Evolutionary conservation across 2,329 filamentous ascomycete genomes (phyloP), one percentile per base, ranked within the genome.

Genomic region (Paracoccidioides lutzii): DNA sequence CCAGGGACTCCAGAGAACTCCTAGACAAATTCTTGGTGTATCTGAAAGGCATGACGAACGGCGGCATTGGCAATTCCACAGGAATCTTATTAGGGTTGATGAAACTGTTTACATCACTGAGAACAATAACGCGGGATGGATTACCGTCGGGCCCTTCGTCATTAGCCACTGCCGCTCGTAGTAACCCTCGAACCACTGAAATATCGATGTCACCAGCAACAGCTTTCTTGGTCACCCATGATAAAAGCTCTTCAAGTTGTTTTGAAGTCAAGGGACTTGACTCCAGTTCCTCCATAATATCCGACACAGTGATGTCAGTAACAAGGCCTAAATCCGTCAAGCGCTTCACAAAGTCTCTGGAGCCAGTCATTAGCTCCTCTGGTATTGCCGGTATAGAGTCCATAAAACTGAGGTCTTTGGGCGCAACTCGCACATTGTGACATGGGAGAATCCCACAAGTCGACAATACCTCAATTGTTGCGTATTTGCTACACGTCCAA

Each of bases 351-450:
- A 98, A 95, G 0, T 79, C 78, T n/a, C 79, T 75, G 4, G 81
- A 77, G 53, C 76, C 80, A 8, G 83, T 78, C 57, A 84, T 81
- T 62, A 97, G 78, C 58, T 85, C 83, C 46, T 88, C 81, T 0
- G 91, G 87, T 3, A 97, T 77, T 42, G 94, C 83, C 0, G 93
- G 90, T 59, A 98, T 93, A 38, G 87, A 87, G 56, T 90, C 85
- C 56, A 97, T 82, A 66, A 98, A 98, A 62, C 79, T 83, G 43
- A 85, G 70, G 44, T 84, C 81, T 76, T 75, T 87, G 67, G 67
- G 85, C 73, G 67, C 87, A 62, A 95, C 80, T 38, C 93, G 87
- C 40, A 96, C 88, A 62, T 87, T 80, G 10, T 87, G 82, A 40
- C 87, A 94, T n/a, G 86, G 82, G 54, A 96, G 76, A 5, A 98